These are phyloP conservation scores for Amanita pseudoporphyria DNA, from an alignment of 768 basidiomycete genomes.

Conservation along the genomic window DNA sequence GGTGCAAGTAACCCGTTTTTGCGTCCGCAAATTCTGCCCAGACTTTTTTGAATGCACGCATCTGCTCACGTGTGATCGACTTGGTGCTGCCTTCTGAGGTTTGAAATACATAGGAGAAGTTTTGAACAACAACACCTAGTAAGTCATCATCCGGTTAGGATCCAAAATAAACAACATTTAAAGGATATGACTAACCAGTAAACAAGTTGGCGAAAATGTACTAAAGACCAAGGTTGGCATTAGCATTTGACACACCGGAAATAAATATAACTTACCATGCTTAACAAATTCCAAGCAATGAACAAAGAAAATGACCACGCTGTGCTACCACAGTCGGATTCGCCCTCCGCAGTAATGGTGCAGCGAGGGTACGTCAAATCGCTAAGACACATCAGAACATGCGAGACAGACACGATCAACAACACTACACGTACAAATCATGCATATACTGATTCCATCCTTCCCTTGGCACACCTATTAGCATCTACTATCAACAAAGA, in stretches of 20 bases:
- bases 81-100: constrained; percentile 72
- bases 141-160: constrained; percentile 1
- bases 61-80: constrained; percentile 80
- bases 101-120: constrained; percentile 94
- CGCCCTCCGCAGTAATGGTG: constrained; percentile 44
- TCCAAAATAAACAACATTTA: neutral
- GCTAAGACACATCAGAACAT: constrained; percentile 29
- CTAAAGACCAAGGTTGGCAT: constrained; percentile 34
- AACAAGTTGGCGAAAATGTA: constrained; percentile 97
- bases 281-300: constrained; percentile 91
- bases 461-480: constrained; percentile 43
- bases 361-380: constrained; percentile 73
- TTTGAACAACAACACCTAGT: constrained; percentile 84
- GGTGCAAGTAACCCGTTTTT: constrained; percentile 71
- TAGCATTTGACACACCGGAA: neutral
- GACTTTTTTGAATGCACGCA: constrained; percentile 89
- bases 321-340: constrained; percentile 83
- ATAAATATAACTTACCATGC: constrained; percentile 58
- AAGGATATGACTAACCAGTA: constrained; percentile 44
- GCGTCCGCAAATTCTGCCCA: constrained; percentile 83
- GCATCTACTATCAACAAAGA: neutral
- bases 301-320: constrained; percentile 81
- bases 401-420: neutral
- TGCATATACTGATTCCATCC: constrained; percentile 99
- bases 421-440: constrained; percentile 58